A percentile compares a stretch with the other conserved stretches of the same genome.
phyloP scores from a whole-genome alignment of 2,329 filamentous ascomycete genomes.

The Fusarium chlamydosporum region DNA sequence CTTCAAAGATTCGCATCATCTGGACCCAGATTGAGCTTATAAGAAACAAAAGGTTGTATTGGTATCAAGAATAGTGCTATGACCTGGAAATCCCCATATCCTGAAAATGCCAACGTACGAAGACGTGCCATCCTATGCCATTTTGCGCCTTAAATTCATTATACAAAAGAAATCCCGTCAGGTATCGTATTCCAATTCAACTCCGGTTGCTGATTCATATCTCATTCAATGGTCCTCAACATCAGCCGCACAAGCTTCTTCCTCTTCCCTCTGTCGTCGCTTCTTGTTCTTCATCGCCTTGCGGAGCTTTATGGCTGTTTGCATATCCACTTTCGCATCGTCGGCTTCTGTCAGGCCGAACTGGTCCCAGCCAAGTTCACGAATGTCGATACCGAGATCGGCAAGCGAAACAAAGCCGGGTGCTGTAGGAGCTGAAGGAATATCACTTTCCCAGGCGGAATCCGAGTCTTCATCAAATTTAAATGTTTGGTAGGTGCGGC shows the following conservation, averaged over 20 bases:
- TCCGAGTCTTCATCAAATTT: slow-evolving; percentile 35
- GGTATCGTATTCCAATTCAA: slow-evolving; percentile 17
- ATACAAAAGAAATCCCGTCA: slow-evolving; percentile 33
- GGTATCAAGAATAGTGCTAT: slow-evolving; percentile 2
- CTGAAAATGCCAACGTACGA: slow-evolving; percentile 8
- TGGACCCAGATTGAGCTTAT: too few relatives aligned
- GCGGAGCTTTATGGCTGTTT: slow-evolving; percentile 41
- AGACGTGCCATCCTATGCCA: background rate
- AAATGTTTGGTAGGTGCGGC: slow-evolving; percentile 15
- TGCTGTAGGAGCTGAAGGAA: slow-evolving; percentile 23
- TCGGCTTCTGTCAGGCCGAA: slow-evolving; percentile 47
- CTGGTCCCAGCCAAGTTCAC: slow-evolving; percentile 34
- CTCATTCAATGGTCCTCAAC: slow-evolving; percentile 40
- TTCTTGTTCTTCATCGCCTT: slow-evolving; percentile 41
- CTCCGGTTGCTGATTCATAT: slow-evolving; percentile 29
- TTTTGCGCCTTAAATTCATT: slow-evolving; percentile 10
- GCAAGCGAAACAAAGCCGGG: slow-evolving; percentile 39
- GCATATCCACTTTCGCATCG: slow-evolving; percentile 45
- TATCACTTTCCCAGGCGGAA: slow-evolving; percentile 37
- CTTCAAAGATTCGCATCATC: too few relatives aligned
- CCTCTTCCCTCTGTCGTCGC: slow-evolving; percentile 25
- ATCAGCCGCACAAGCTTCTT: slow-evolving; percentile 42
- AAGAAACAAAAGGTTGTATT: background rate
- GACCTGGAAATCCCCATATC: background rate
- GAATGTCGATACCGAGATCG: slow-evolving; percentile 38